Percentiles rank a stretch among this genome's conserved stretches.
Evolutionary conservation across 176 grass and related monocot species (phyloP).

Genomic region (Carex pumila): DNA sequence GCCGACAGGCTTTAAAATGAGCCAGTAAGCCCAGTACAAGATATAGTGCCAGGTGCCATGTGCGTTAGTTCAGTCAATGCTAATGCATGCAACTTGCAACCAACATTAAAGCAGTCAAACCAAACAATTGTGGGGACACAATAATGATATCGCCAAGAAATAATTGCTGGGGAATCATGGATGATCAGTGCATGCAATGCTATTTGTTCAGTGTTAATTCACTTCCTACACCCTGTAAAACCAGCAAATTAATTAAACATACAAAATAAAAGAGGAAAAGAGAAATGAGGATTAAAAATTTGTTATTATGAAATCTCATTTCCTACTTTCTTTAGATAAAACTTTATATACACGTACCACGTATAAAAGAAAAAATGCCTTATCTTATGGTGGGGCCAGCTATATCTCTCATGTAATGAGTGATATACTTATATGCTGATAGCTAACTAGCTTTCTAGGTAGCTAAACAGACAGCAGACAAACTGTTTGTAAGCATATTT

Average conservation of each 20-base stretch:
- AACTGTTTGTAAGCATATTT: background rate
- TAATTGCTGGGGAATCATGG: background rate
- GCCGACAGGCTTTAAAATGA: background rate
- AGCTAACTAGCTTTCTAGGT: background rate
- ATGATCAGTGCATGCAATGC: background rate
- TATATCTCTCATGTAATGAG: background rate
- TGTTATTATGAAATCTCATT: background rate
- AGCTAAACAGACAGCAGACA: background rate
- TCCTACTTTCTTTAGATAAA: background rate
- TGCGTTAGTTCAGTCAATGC: constrained; percentile 18
- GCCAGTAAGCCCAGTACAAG: background rate
- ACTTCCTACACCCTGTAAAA: constrained; percentile 1
- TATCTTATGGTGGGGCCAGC: background rate
- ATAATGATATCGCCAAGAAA: constrained; percentile 5
- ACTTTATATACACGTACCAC: background rate
- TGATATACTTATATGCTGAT: background rate
- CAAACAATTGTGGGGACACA: background rate
- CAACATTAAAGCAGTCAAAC: constrained; percentile 22
- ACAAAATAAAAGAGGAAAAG: background rate
- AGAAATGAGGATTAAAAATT: background rate
- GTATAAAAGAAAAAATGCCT: background rate
- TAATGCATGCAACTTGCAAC: background rate
- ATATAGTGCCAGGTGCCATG: background rate
- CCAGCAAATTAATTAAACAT: background rate
- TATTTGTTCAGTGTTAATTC: background rate